Conservation (phyloP, 78 protist genomes). For the Protostelium mycophagum region DNA sequence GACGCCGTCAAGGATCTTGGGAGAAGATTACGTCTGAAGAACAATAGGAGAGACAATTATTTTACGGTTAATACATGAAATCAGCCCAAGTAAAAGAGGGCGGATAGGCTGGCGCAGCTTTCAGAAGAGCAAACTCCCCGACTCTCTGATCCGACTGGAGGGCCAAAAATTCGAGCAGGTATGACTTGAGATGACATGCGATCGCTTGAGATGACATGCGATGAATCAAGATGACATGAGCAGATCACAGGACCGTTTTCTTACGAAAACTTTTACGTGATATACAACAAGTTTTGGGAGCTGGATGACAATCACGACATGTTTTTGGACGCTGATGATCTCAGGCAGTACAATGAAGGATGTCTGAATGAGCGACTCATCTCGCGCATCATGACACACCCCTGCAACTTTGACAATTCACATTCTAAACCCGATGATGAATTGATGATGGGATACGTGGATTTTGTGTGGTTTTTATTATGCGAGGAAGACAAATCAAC, state of each 20-base stretch:
- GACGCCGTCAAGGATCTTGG: too few relatives aligned
- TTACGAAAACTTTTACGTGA: constrained; percentile 94
- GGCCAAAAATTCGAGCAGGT: not conserved
- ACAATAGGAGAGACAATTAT: not conserved
- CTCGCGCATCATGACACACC: constrained; percentile 21
- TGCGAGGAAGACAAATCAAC: constrained; percentile 86
- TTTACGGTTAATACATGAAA: not conserved
- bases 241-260: constrained; percentile 32
- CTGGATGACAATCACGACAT: constrained; percentile 87
- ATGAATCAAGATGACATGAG: not conserved
- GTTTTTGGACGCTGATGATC: constrained; percentile 33
- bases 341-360: constrained; percentile 35
- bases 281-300: constrained; percentile 95
- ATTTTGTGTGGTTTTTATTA: constrained; percentile 75
- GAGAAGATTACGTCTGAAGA: not conserved
- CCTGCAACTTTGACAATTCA: constrained; percentile 5
- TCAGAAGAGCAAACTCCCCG: not conserved
- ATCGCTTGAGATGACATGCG: not conserved
- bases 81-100: not conserved
- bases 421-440: not conserved
- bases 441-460: constrained; percentile 31
- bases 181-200: too few relatives aligned
- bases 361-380: constrained; percentile 26
- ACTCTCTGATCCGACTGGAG: not conserved
- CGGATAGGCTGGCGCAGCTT: not conserved